Percentiles rank a stretch among this genome's conserved stretches.
These are phyloP conservation scores for Haplosporangium sp. DNA, from an alignment of 371 early-diverging fungal genomes.

Conservation along the genomic window DNA sequence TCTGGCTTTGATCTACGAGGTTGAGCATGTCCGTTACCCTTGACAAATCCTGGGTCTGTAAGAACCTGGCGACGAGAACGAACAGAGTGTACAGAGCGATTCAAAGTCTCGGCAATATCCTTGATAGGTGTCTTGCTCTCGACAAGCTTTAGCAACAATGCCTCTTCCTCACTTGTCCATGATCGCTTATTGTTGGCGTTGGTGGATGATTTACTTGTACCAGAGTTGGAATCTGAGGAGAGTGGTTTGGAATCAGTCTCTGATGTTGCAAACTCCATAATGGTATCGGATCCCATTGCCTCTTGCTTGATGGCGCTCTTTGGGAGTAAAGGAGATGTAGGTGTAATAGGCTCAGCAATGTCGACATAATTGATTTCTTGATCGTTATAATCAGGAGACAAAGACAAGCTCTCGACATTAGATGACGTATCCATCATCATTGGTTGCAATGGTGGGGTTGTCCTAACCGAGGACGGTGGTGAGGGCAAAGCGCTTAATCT, in stretches of 20 bases:
- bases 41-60: constrained; percentile 53
- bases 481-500: constrained; percentile 27
- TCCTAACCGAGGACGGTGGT: constrained; percentile 38
- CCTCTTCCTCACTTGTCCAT: constrained; percentile 48
- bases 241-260: neutral
- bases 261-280: constrained; percentile 1
- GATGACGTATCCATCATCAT: constrained; percentile 13
- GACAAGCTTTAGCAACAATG: constrained; percentile 36
- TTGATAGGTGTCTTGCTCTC: constrained; percentile 37
- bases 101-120: constrained; percentile 44
- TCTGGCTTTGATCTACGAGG: constrained; percentile 54
- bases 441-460: constrained; percentile 34
- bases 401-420: constrained; percentile 8
- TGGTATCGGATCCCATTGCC: neutral
- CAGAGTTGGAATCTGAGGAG: neutral
- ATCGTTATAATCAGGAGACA: constrained; percentile 7
- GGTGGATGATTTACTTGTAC: neutral
- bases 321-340: constrained; percentile 25
- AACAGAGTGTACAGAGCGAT: constrained; percentile 52
- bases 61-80: constrained; percentile 51
- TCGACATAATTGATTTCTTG: neutral
- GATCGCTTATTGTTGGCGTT: constrained; percentile 41
- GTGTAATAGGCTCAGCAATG: constrained; percentile 9
- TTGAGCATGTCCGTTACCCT: constrained; percentile 53
- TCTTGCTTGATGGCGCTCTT: neutral